Evolutionary conservation across 2,329 filamentous ascomycete genomes (phyloP), one percentile per base, ranked within the genome.

Genomic region (Phialemoniopsis sp.): DNA sequence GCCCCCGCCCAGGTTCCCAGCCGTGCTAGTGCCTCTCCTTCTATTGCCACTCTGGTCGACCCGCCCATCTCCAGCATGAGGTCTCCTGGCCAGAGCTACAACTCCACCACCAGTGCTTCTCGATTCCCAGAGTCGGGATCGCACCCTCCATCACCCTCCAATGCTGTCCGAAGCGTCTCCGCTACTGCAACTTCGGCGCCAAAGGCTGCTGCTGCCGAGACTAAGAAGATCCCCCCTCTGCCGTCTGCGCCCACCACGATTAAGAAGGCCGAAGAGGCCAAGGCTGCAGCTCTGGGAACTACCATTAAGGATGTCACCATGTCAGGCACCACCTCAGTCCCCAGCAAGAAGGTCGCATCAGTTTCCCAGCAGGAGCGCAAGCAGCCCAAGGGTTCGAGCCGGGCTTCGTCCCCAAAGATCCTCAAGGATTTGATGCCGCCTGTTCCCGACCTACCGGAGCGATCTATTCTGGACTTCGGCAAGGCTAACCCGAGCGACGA

Each of bases 31-130:
- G 86, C 86, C 30, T 96, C 91, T 5, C 90, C 91, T 2, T 91
- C 91, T 3, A 95, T 96, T 50, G 85, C 89, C 6, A 95, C 88
- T 62, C 75, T 96, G 41, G 87, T 96, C 37, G 89, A 95, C 50
- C 85, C 84, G 28, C 6, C 50, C 72, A 9, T 63, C 69, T 34
- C 68, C 34, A 50, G 47, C 40, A 57, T 62, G 17, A 59, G 61
- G 17, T 68, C 64, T 4, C 68, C 60, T 33, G 61, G 59, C 13
- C 54, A 53, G 5, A 55, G 61, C 13, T 66, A 63, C 41, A 50
- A 51, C 13, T 57, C 54, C 30, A 44, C 49, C 16, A 56, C 51
- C 29, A 42, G 44, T 18, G 53, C 54, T 29, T 43, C 54, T 4
- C 52, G 54, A 2, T 54, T 54, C 37, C 51, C 53, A 14, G 57